Evolutionary conservation across 768 basidiomycete genomes (phyloP).

Genomic region (Tricholomella constricta): DNA sequence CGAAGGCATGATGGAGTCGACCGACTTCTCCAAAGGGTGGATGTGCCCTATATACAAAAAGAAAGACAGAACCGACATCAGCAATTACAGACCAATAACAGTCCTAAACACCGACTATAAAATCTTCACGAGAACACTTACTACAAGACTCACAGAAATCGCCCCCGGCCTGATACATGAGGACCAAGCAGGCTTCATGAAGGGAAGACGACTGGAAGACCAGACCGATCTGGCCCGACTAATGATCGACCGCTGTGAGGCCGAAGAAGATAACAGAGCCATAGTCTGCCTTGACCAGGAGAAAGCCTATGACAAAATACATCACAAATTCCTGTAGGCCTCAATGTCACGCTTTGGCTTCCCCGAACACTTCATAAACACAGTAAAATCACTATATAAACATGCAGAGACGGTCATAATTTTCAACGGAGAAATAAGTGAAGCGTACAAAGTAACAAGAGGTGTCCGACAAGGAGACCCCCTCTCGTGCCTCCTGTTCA

Average conservation of each 20-base stretch:
- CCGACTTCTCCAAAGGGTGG: slow-evolving; percentile 32
- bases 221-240: slow-evolving; percentile 28
- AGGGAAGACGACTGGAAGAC: slow-evolving; percentile 32
- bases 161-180: slow-evolving; percentile 29
- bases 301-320: slow-evolving; percentile 40
- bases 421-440: slow-evolving; percentile 5
- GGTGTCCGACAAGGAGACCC: slow-evolving; percentile 15
- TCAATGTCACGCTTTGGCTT: slow-evolving; percentile 13
- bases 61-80: slow-evolving; percentile 28
- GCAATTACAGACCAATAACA: slow-evolving; percentile 40
- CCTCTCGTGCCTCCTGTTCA: slow-evolving; percentile 11
- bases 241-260: slow-evolving; percentile 26
- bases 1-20: slow-evolving; percentile 12
- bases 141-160: slow-evolving; percentile 21
- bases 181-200: slow-evolving; percentile 43
- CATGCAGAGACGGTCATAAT: not conserved
- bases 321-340: slow-evolving; percentile 33
- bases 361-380: not conserved
- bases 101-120: slow-evolving; percentile 41
- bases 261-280: slow-evolving; percentile 20
- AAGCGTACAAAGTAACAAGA: slow-evolving; percentile 1
- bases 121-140: slow-evolving; percentile 28
- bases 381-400: not conserved
- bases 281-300: slow-evolving; percentile 40
- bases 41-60: slow-evolving; percentile 47